Evolutionary conservation across 768 basidiomycete genomes (phyloP).

Genomic region (Mycena vitilis): DNA sequence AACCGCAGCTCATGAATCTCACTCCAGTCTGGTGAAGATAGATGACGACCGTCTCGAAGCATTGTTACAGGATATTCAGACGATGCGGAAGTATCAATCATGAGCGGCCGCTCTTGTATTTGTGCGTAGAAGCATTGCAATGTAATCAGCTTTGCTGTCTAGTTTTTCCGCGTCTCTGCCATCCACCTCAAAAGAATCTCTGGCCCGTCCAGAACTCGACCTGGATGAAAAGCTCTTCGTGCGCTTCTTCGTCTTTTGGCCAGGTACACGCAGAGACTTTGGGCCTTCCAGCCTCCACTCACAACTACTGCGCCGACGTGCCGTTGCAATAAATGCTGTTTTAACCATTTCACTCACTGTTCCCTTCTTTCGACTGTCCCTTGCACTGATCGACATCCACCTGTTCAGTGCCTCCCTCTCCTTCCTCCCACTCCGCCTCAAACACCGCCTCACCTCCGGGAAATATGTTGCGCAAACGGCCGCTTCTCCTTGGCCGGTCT

Average conservation of each 20-base stretch:
- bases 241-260: too few species aligned
- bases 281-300: too few species aligned
- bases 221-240: too few species aligned
- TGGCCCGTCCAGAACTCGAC: too few species aligned
- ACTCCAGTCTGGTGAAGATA: slow-evolving; percentile 75
- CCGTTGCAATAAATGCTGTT: too few species aligned
- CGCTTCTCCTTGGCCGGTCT: slow-evolving; percentile 62
- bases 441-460: slow-evolving; percentile 37
- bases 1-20: neutral
- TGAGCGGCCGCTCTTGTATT: slow-evolving; percentile 45
- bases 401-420: slow-evolving; percentile 31
- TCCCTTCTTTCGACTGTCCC: slow-evolving; percentile 61
- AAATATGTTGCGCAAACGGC: slow-evolving; percentile 73
- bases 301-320: too few species aligned
- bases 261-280: too few species aligned
- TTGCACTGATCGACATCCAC: slow-evolving; percentile 50
- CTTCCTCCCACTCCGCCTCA: slow-evolving; percentile 32
- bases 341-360: slow-evolving; percentile 46
- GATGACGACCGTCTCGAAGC: slow-evolving; percentile 89
- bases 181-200: too few species aligned
- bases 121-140: slow-evolving; percentile 20
- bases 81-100: slow-evolving; percentile 90
- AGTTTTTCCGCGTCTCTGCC: too few species aligned
- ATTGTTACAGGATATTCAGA: slow-evolving; percentile 88
- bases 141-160: slow-evolving; percentile 10